These are phyloP conservation scores for Vicia faba DNA, from an alignment of 306 rosid genomes.

Conservation along the genomic window DNA sequence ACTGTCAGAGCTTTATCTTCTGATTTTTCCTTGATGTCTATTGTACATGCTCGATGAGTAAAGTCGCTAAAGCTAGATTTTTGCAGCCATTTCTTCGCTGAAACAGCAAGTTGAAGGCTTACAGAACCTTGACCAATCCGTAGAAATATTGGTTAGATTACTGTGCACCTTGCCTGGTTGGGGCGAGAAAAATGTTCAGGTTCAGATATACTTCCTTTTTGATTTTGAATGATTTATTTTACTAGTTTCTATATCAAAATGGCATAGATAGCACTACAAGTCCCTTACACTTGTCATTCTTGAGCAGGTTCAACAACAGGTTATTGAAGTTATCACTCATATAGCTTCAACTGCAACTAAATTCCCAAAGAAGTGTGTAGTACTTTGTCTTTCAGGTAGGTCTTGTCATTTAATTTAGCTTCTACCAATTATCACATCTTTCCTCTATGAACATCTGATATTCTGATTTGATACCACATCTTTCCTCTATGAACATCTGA, in stretches of 20 bases:
- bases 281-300: slow-evolving; percentile 30
- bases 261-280: slow-evolving; percentile 1
- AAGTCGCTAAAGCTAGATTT: slow-evolving; percentile 33
- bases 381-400: slow-evolving; percentile 90
- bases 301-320: slow-evolving; percentile 97
- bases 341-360: slow-evolving; percentile 73
- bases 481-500: slow-evolving; percentile 5
- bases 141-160: slow-evolving; percentile 81
- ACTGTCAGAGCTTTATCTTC: background rate
- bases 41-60: slow-evolving; percentile 20
- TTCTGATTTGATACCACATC: slow-evolving; percentile 9
- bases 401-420: slow-evolving; percentile 26
- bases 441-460: slow-evolving; percentile 2
- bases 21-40: slow-evolving; percentile 32
- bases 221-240: slow-evolving; percentile 17
- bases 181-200: slow-evolving; percentile 99
- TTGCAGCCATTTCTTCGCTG: slow-evolving; percentile 84
- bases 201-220: slow-evolving; percentile 39
- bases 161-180: slow-evolving; percentile 92
- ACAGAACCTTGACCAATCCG: slow-evolving; percentile 64
- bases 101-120: slow-evolving; percentile 85
- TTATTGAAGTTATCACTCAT: slow-evolving; percentile 73
- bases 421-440: background rate
- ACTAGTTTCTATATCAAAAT: slow-evolving; percentile 13
- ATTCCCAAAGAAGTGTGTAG: slow-evolving; percentile 92